phyloP scores from a whole-genome alignment of 1,284 basidiomycete species.

The Mycosarcoma maydis region DNA sequence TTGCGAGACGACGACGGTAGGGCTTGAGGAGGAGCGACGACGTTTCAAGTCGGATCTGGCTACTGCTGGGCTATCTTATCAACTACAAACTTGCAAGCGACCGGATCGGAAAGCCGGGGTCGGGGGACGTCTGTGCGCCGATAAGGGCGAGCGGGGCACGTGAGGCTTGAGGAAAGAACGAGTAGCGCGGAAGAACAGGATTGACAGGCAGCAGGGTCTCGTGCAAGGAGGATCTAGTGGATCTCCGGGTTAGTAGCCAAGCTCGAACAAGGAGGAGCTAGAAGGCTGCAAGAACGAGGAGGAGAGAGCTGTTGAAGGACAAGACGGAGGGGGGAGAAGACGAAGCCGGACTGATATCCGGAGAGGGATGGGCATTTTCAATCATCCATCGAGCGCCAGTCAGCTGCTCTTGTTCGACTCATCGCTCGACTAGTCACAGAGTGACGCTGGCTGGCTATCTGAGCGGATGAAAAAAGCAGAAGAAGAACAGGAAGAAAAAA shows the following conservation, averaged over 20 bases:
- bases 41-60: not conserved
- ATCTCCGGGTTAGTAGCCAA: constrained; percentile 46
- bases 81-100: not conserved
- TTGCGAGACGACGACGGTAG: not conserved
- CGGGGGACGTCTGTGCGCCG: constrained; percentile 21
- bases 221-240: constrained; percentile 1
- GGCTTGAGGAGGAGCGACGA: constrained; percentile 13
- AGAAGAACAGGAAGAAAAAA: not conserved
- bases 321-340: constrained; percentile 9
- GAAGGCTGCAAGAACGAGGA: too few relatives aligned
- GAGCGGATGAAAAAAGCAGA: constrained; percentile 5
- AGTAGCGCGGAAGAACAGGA: constrained; percentile 24
- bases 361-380: constrained; percentile 9
- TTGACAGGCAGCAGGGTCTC: constrained; percentile 26
- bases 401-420: too few relatives aligned
- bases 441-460: constrained; percentile 26
- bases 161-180: constrained; percentile 7
- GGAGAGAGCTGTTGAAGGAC: constrained; percentile 4
- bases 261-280: constrained; percentile 11
- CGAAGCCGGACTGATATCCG: constrained; percentile 49
- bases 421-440: too few relatives aligned
- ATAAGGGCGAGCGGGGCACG: not conserved
- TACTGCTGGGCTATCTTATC: constrained; percentile 23
- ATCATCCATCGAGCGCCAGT: too few relatives aligned
- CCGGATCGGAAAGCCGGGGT: not conserved